Evolutionary conservation across 352 stramenopile species (phyloP).

Genomic region (Phytophthora foliorum): DNA sequence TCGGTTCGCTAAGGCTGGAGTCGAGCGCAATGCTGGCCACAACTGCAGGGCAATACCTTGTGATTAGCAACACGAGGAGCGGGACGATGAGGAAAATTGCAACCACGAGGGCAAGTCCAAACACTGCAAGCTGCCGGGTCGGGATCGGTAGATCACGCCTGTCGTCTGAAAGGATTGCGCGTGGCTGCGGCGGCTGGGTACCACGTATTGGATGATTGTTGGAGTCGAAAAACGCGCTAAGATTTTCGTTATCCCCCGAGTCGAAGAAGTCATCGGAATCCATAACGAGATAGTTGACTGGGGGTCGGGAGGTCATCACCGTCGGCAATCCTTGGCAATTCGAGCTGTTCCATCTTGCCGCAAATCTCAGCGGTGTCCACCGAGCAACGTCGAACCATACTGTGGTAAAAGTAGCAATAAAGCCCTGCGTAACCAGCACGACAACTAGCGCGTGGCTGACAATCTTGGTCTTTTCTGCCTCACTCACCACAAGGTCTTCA

Average conservation of each 20-base stretch:
- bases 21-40: slow-evolving; percentile 53
- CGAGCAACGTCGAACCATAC: slow-evolving; percentile 41
- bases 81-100: slow-evolving; percentile 21
- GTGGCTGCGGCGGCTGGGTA: slow-evolving; percentile 22
- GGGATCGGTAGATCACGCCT: slow-evolving; percentile 21
- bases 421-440: slow-evolving; percentile 12
- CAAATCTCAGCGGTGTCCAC: slow-evolving; percentile 28
- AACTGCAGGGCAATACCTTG: slow-evolving; percentile 27
- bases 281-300: slow-evolving; percentile 39
- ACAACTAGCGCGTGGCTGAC: slow-evolving; percentile 2
- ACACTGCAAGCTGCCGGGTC: slow-evolving; percentile 15
- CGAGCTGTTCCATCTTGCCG: slow-evolving; percentile 5
- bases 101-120: slow-evolving; percentile 7
- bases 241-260: slow-evolving; percentile 15
- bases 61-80: slow-evolving; percentile 30
- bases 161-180: slow-evolving; percentile 30
- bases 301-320: slow-evolving; percentile 8
- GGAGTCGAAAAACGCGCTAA: slow-evolving; percentile 38
- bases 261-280: slow-evolving; percentile 27
- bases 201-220: slow-evolving; percentile 32
- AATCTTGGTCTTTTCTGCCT: slow-evolving; percentile 11
- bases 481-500: slow-evolving; percentile 2
- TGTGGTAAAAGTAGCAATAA: slow-evolving; percentile 22
- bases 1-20: slow-evolving; percentile 49
- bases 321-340: slow-evolving; percentile 4